Conservation (phyloP, 2,329 filamentous ascomycete species). For the Harringtonia lauricola region DNA sequence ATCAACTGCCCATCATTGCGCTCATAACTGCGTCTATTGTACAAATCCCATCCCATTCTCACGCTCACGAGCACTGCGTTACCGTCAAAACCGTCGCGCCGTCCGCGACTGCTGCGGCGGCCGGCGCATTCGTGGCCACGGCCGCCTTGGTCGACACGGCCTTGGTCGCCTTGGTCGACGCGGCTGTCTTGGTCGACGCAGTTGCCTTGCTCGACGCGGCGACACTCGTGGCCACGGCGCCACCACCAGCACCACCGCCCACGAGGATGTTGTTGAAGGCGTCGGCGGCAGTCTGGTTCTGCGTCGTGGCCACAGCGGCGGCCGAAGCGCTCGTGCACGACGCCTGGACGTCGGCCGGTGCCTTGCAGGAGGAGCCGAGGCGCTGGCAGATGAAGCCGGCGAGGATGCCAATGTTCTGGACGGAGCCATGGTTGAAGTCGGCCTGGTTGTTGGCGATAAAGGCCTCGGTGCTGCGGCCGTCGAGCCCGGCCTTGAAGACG, state of each 20-base stretch:
- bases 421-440: constrained; percentile 34
- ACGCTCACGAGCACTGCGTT: not conserved
- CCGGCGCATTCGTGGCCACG: not conserved
- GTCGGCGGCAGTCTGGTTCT: not conserved
- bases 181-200: not conserved
- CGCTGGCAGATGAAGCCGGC: constrained; percentile 36
- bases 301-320: not conserved
- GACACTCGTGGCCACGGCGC: no score
- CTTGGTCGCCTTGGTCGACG: not conserved
- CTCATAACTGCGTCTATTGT: no score
- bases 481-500: constrained; percentile 29
- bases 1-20: no score
- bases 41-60: no score
- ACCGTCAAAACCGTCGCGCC: not conserved
- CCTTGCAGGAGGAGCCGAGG: constrained; percentile 22
- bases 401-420: constrained; percentile 33
- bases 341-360: constrained; percentile 15
- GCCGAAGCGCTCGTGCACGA: constrained; percentile 11
- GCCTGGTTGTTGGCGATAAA: constrained; percentile 29
- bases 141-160: not conserved
- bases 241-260: not conserved
- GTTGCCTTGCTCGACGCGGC: not conserved
- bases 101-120: no score
- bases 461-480: constrained; percentile 29
- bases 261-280: not conserved